These are phyloP conservation scores for Rhizopogon sp. DNA, from an alignment of 768 basidiomycete genomes.

Conservation along the genomic window DNA sequence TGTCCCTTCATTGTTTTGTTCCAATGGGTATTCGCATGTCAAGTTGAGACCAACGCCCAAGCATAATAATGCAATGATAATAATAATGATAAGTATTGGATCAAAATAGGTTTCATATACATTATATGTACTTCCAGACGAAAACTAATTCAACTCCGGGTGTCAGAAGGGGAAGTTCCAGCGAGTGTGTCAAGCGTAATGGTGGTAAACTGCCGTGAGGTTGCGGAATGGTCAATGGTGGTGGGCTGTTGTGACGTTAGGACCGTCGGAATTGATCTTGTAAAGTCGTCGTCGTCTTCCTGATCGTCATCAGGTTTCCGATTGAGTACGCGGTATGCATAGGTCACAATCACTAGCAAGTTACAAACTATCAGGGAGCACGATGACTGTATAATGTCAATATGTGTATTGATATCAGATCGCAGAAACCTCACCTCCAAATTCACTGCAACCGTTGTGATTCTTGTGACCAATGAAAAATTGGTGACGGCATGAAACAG, in stretches of 20 bases:
- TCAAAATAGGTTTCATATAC: not conserved
- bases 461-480: not conserved
- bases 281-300: conserved; percentile 7
- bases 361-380: conserved; percentile 7
- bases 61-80: not conserved
- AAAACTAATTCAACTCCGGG: not conserved
- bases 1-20: not conserved
- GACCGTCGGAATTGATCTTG: not conserved
- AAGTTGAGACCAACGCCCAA: not conserved
- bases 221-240: conserved; percentile 12
- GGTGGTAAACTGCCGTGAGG: not conserved
- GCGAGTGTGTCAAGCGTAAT: not conserved
- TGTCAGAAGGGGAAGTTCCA: too few relatives aligned
- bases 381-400: not conserved
- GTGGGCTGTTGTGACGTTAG: conserved; percentile 10
- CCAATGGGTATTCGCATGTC: not conserved
- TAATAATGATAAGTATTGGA: not conserved
- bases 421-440: not conserved
- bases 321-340: not conserved
- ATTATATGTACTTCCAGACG: not conserved
- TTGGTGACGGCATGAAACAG: conserved; percentile 3
- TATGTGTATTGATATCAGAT: not conserved
- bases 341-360: conserved; percentile 6
- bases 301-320: not conserved
- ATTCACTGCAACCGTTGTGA: not conserved